Base-by-base conservation (phyloP, 2,329 filamentous ascomycete genomes). In the Pleoardoris graminearum region DNA sequence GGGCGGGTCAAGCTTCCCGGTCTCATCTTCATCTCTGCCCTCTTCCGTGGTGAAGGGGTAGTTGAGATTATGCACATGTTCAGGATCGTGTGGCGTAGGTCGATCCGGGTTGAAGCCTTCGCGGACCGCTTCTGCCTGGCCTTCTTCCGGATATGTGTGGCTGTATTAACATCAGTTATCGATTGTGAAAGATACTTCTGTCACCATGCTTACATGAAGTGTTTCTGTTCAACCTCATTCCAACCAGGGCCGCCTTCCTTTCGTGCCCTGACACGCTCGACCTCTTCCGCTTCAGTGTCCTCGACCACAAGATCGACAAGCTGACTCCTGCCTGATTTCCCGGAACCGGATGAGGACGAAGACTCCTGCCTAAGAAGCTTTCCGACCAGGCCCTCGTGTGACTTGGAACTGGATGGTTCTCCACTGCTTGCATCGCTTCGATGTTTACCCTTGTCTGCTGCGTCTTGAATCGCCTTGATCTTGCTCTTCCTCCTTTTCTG, bases 281-380 rank as follows among this genome's bases (percentile, higher is more conserved):
- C 76, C 49, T 84, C 79, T 65, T 87, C 85, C 5, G 84, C 85
- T 41, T 83, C 71, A 38, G 73, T 79, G 64, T 88, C 84, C 72
- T 88, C 85, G 7, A 89, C 82, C 0, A 88, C 80, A 3, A 89
- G 73, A 66, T 89, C 85, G 10, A 88, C 85, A 4, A 88, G 74
- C 60, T 88, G 85, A 58, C 83, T 85, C 54, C 76, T 77, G 58
- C 81, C 80, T 1, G 84, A 86, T 52, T 81, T 79, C 7, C 67
- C 70, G 6, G 77, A 79, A 54, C 72, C 75, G 3, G 77, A 66
- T 0, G 73, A 74, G 0, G 73, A 75, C 21, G 77, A 76, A 6
- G 82, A 83, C 42, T 80, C 68, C 52, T 77, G 75, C 37, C 76
- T 75, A 14, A 79, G 64, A 51, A 80, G 63, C 7, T 68, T 71